Base-by-base conservation (phyloP, 352 stramenopile genomes). In the Globisporangium canariense region DNA sequence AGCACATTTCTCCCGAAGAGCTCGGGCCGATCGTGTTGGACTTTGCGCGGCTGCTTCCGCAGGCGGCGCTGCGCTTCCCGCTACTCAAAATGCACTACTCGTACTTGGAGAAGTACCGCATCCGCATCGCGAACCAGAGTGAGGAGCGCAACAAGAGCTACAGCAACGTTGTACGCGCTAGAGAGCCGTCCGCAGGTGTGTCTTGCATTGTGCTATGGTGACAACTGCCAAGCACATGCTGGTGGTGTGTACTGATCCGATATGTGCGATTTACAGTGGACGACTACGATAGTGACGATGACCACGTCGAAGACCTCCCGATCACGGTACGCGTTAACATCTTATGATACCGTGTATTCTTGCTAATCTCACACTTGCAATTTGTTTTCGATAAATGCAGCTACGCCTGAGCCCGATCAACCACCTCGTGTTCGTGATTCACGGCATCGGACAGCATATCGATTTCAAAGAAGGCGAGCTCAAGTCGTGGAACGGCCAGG, bases 361-460 rank as follows among this genome's bases (percentile, higher is more conserved):
- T 52, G 4, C 36, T 20, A 18, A 10, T 16, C n/a, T 41, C 5
- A 51, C 58, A 16, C 32, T 41, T 13, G n/a, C 13, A 6, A 11
- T 47, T 47, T 55, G 3, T 45, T n/a, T 14, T 10, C 57, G 3
- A 6, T 13, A 8, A 8, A 4, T 73, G 16, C 65, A 95, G 87
- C 77, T 95, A 5, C 78, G 85, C 52, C 61, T 94, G 32, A 69
- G 66, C 11, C 87, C 81, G 11, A 73, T 96, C 30, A 94, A 96
- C 47, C 87, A 96, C 43, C 74, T 96, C 43, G 77, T 96, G 49
- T 96, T 96, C 51, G 71, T 96, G 22, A 96, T 96, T 52, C 87
- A 96, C 45, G 87, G 87, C 4, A 96, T 96, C 25, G 87, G 87
- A 28, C 81, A 91, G 30, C 87, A 95, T 60, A 86, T 89, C 9